Evolutionary conservation across 2,329 filamentous ascomycete species (phyloP).

Genomic region (Pseudogymnoascus sp.): DNA sequence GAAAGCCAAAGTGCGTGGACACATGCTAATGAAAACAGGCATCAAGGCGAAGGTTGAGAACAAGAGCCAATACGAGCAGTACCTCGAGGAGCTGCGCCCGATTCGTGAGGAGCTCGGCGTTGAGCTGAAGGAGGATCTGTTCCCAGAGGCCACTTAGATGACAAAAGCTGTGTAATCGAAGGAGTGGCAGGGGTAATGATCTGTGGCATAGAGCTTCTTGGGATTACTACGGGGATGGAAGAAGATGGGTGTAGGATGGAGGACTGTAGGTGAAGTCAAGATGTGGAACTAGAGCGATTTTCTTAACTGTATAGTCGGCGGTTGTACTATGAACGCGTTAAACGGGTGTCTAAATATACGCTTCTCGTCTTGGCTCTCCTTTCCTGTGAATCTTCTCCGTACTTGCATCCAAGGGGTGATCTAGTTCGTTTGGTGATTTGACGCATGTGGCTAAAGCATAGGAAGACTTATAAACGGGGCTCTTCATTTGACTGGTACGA

Average conservation of each 20-base stretch:
- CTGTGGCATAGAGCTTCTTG: constrained; percentile 8
- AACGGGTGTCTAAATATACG: constrained; percentile 4
- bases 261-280: constrained; percentile 2
- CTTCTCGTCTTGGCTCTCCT: neutral
- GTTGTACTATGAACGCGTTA: constrained; percentile 6
- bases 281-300: constrained; percentile 7
- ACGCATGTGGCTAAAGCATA: neutral
- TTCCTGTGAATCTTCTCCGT: neutral
- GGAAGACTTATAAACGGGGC: neutral
- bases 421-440: neutral
- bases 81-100: constrained; percentile 85
- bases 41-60: constrained; percentile 99
- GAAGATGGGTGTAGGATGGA: neutral
- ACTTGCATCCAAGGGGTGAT: neutral
- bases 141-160: constrained; percentile 50
- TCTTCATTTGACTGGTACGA: neutral
- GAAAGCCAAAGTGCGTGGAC: neutral
- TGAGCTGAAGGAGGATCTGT: constrained; percentile 84
- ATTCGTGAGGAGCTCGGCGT: constrained; percentile 91
- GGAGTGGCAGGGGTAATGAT: neutral
- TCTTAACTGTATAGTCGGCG: constrained; percentile 4
- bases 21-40: constrained; percentile 44
- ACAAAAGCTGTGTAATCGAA: constrained; percentile 9
- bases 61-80: constrained; percentile 93
- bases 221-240: neutral